Percentiles rank a stretch among this genome's conserved stretches.
Evolutionary conservation across 495 filamentous ascomycete genomes (phyloP).

Genomic region (Friedmanniomyces endolithicus): DNA sequence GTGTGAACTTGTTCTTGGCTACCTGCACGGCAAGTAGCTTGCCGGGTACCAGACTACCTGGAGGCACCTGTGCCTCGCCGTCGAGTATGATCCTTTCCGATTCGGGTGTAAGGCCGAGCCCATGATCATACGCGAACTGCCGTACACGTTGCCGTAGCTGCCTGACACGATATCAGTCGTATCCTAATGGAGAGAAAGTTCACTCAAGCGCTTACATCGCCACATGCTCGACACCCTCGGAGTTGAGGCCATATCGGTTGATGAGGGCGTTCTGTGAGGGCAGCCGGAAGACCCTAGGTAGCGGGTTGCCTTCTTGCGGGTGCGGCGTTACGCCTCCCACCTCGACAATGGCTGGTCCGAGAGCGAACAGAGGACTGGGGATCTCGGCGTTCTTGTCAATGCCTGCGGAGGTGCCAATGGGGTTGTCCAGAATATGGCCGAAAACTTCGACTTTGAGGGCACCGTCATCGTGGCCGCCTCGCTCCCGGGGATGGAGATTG

Average conservation of each 20-base stretch:
- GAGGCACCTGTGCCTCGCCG: constrained; percentile 50
- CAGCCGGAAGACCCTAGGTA: constrained; percentile 77
- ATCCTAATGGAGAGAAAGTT: neutral
- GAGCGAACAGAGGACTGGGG: constrained; percentile 63
- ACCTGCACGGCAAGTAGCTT: constrained; percentile 82
- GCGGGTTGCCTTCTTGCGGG: constrained; percentile 75
- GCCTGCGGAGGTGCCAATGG: constrained; percentile 82
- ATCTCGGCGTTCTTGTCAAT: constrained; percentile 90
- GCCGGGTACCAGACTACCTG: constrained; percentile 62
- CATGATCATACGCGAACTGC: constrained; percentile 56
- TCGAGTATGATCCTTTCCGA: constrained; percentile 62
- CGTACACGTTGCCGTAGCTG: constrained; percentile 65
- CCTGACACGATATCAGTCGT: neutral
- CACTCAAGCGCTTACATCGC: constrained; percentile 36
- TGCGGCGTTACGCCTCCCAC: constrained; percentile 79
- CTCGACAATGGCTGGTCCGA: constrained; percentile 75
- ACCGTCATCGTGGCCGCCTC: constrained; percentile 42
- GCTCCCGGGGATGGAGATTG: constrained; percentile 60
- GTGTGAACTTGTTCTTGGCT: constrained; percentile 88
- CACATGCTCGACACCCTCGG: constrained; percentile 74
- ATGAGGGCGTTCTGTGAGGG: constrained; percentile 71
- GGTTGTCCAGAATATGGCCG: constrained; percentile 64
- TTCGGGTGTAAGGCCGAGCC: constrained; percentile 48
- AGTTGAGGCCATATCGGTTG: constrained; percentile 93
- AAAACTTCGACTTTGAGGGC: constrained; percentile 55